A percentile compares a stretch with the other conserved stretches of the same genome.
These are phyloP conservation scores for Stylonectria norvegica DNA, from an alignment of 2,329 filamentous ascomycete species.

Conservation along the genomic window DNA sequence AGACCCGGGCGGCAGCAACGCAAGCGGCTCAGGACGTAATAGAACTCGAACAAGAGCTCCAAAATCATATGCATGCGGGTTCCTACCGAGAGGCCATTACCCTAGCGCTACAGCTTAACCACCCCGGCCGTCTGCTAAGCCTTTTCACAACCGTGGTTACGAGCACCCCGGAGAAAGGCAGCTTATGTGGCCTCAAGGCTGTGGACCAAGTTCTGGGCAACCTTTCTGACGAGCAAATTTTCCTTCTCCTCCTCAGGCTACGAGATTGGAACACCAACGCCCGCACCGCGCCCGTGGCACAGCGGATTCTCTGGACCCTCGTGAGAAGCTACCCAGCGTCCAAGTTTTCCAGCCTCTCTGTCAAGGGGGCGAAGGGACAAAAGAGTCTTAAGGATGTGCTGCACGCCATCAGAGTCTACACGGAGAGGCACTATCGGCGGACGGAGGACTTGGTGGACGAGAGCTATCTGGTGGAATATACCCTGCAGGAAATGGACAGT, in stretches of 20 bases:
- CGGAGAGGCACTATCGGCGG: constrained; percentile 86
- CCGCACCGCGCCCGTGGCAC: constrained; percentile 77
- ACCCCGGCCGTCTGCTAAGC: constrained; percentile 79
- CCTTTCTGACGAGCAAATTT: constrained; percentile 82
- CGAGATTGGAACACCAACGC: constrained; percentile 98
- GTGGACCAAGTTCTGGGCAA: constrained; percentile 82
- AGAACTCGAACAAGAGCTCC: constrained; percentile 89
- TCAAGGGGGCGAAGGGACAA: constrained; percentile 54
- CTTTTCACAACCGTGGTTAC: constrained; percentile 80
- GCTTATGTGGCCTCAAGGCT: constrained; percentile 60
- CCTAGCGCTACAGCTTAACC: constrained; percentile 87
- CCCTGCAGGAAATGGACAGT: constrained; percentile 86
- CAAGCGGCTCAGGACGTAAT: constrained; percentile 74
- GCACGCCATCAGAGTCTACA: constrained; percentile 84
- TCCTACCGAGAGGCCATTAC: constrained; percentile 93
- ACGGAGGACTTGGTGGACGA: constrained; percentile 90
- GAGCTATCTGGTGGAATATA: constrained; percentile 92
- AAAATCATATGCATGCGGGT: constrained; percentile 85
- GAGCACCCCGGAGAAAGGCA: constrained; percentile 56
- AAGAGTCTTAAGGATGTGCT: constrained; percentile 78
- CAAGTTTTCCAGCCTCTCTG: constrained; percentile 68
- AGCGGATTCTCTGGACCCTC: constrained; percentile 76
- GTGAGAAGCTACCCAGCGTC: constrained; percentile 78
- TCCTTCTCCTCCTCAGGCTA: constrained; percentile 73
- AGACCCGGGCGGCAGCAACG: constrained; percentile 72